Conservation (phyloP, 2,329 filamentous ascomycete genomes). For the Colletotrichum sp. region DNA sequence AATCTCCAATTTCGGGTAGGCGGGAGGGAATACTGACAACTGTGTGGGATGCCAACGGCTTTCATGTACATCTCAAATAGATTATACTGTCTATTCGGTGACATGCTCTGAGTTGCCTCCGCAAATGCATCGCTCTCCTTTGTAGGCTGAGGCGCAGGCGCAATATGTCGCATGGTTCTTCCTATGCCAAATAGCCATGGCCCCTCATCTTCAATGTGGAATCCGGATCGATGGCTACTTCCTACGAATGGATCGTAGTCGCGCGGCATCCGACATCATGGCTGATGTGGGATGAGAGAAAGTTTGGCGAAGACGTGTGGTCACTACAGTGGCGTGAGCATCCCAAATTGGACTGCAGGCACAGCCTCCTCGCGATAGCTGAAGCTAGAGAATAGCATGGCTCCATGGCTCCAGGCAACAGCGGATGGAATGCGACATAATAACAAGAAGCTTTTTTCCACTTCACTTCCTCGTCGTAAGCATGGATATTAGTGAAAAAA, state of each 20-base stretch:
- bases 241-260: not conserved
- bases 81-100: no score
- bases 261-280: not conserved
- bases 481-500: no score
- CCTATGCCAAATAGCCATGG: not conserved
- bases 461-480: no score
- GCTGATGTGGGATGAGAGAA: not conserved
- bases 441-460: no score
- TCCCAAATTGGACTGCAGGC: not conserved
- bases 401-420: not conserved
- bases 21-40: no score
- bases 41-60: no score
- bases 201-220: accelerated
- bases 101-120: accelerated
- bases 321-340: not conserved
- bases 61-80: no score
- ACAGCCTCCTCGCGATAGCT: not conserved
- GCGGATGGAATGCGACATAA: not conserved
- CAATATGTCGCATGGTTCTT: accelerated
- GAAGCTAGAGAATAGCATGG: not conserved
- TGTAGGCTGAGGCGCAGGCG: accelerated
- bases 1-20: no score
- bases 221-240: not conserved
- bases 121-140: not conserved
- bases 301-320: not conserved